phyloP scores from a whole-genome alignment of 2,329 filamentous ascomycete genomes.

The Claviceps quebecensis region DNA sequence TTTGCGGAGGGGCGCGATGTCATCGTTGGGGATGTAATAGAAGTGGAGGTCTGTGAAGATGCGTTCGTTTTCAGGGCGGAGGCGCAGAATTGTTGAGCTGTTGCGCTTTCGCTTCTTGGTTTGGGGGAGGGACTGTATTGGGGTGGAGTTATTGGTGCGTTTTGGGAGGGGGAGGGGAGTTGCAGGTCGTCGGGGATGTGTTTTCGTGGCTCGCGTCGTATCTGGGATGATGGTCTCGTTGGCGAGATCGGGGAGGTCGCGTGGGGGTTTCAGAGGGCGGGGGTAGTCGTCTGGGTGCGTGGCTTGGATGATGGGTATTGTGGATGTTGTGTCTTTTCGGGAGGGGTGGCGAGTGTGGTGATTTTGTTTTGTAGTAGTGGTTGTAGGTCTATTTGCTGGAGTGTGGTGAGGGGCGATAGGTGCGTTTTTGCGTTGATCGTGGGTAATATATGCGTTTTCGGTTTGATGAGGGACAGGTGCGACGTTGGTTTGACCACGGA shows the following conservation, averaged over 20 bases:
- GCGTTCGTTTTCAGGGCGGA: slow-evolving; percentile 36
- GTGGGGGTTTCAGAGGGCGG: neutral
- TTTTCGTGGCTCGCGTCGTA: slow-evolving; percentile 16
- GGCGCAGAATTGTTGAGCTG: slow-evolving; percentile 20
- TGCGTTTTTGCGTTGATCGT: neutral
- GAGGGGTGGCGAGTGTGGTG: neutral
- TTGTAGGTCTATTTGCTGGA: too few relatives aligned
- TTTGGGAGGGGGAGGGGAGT: neutral
- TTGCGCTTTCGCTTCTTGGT: slow-evolving; percentile 31
- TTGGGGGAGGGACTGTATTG: slow-evolving; percentile 5
- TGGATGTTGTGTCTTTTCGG: neutral
- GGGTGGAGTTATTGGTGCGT: too few relatives aligned
- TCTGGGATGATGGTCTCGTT: slow-evolving; percentile 18
- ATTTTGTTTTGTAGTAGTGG: too few relatives aligned
- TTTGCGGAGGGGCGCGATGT: slow-evolving; percentile 51
- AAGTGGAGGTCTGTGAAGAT: slow-evolving; percentile 50
- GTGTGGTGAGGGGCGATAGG: neutral
- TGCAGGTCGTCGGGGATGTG: slow-evolving; percentile 15
- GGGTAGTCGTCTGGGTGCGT: slow-evolving; percentile 12
- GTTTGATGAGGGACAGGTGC: too few relatives aligned
- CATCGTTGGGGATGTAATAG: slow-evolving; percentile 72
- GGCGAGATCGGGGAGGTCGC: neutral
- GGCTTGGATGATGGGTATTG: slow-evolving; percentile 14
- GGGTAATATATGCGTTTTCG: neutral
- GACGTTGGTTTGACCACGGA: too few relatives aligned